A percentile compares a stretch with the other conserved stretches of the same genome.
Conservation (phyloP, 1,284 basidiomycete genomes). For the Apiotrichum sp. region DNA sequence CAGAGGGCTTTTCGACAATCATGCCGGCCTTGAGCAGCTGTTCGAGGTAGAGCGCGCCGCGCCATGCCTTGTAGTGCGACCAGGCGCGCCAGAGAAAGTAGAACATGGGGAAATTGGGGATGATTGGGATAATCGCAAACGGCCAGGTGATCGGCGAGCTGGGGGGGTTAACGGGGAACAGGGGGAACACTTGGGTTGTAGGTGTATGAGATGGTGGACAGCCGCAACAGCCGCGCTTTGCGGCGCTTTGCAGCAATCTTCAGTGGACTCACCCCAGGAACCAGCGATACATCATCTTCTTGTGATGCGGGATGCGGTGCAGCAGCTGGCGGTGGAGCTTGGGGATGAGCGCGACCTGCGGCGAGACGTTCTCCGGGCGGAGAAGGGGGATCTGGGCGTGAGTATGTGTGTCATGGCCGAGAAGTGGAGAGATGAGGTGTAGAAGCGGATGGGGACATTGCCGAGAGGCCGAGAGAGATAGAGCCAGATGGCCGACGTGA, state of each 20-base stretch:
- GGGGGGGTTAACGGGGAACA: not conserved
- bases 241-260: no score
- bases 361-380: slow-evolving; percentile 25
- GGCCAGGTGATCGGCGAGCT: slow-evolving; percentile 44
- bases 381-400: slow-evolving; percentile 36
- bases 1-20: slow-evolving; percentile 31
- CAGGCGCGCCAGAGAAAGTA: slow-evolving; percentile 51
- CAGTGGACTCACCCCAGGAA: slow-evolving; percentile 26
- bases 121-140: slow-evolving; percentile 49
- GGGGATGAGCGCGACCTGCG: slow-evolving; percentile 30
- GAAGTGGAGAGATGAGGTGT: no score
- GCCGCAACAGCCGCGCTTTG: no score
- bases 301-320: slow-evolving; percentile 42
- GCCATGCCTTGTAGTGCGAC: slow-evolving; percentile 48
- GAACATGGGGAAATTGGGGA: slow-evolving; percentile 51
- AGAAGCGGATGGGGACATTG: no score
- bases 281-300: slow-evolving; percentile 36
- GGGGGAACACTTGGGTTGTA: no score
- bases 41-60: slow-evolving; percentile 43
- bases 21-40: slow-evolving; percentile 35
- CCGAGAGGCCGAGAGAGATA: no score
- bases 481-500: no score
- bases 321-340: slow-evolving; percentile 37
- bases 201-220: no score
- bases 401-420: no score